Conservation (phyloP, 306 rosid genomes). For the Amphicarpaea edgeworthii region DNA sequence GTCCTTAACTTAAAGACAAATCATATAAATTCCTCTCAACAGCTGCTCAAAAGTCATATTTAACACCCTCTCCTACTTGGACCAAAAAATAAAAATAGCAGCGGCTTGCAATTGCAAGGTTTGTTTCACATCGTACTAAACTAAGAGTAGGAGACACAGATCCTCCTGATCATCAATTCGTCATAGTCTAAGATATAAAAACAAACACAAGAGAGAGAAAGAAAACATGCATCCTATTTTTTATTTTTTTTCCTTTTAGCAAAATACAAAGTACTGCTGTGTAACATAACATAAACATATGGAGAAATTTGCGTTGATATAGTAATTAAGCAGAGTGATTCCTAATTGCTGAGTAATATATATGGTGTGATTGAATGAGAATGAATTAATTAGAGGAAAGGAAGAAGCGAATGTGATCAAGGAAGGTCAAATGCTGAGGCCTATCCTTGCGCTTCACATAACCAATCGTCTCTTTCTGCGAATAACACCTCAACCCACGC, state of each 20-base stretch:
- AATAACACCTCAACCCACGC: conserved; percentile 56
- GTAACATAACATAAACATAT: too few relatives aligned
- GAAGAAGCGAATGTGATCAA: conserved; percentile 73
- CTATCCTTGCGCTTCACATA: conserved; percentile 82
- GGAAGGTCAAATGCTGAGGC: conserved; percentile 76
- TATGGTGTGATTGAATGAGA: too few relatives aligned
- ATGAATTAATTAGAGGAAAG: conserved; percentile 53
- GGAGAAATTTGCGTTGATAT: background rate
- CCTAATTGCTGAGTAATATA: too few relatives aligned
- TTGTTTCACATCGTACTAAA: background rate
- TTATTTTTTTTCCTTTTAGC: too few relatives aligned
- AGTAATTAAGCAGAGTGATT: background rate
- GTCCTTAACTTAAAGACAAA: background rate
- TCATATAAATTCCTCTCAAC: background rate
- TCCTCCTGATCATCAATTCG: background rate
- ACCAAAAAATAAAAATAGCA: background rate
- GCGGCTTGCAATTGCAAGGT: background rate
- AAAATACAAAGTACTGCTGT: too few relatives aligned
- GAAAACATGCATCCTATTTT: background rate
- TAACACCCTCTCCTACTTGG: background rate
- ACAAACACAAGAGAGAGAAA: background rate
- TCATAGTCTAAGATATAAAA: background rate
- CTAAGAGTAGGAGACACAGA: background rate
- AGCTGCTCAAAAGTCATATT: background rate
- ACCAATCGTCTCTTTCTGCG: conserved; percentile 66